Conservation (phyloP, 805 yeast genomes). For the Priceomyces melissophilus region DNA sequence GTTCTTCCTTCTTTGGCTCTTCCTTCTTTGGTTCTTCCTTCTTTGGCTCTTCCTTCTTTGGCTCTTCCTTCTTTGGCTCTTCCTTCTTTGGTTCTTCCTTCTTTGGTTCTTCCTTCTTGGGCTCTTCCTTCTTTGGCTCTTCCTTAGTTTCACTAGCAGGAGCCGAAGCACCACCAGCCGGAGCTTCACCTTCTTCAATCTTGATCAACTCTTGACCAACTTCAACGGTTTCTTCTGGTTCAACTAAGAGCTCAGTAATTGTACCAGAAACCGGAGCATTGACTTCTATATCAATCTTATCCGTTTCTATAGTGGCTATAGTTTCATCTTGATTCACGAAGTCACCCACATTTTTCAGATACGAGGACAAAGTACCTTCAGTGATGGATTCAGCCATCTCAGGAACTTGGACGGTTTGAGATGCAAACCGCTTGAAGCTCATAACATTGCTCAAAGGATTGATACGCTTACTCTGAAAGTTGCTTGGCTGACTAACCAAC, state of each 20-base stretch:
- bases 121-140: constrained; percentile 19
- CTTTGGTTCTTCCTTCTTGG: constrained; percentile 18
- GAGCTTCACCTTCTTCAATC: constrained; percentile 77
- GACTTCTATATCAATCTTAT: constrained; percentile 95
- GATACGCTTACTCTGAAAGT: constrained; percentile 3
- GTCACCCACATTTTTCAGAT: constrained; percentile 78
- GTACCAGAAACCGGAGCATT: constrained; percentile 93
- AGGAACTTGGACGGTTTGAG: constrained; percentile 77
- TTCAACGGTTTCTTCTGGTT: constrained; percentile 87
- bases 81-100: constrained; percentile 47
- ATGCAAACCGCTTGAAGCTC: constrained; percentile 35
- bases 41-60: constrained; percentile 31
- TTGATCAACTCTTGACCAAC: constrained; percentile 91
- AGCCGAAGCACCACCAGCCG: constrained; percentile 52
- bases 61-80: constrained; percentile 19
- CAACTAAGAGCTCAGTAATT: constrained; percentile 74
- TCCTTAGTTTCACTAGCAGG: constrained; percentile 13
- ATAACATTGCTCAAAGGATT: constrained; percentile 14
- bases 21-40: constrained; percentile 44
- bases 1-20: constrained; percentile 18
- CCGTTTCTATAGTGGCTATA: constrained; percentile 96
- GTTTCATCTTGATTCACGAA: constrained; percentile 83
- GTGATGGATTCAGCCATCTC: constrained; percentile 98
- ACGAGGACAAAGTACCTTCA: constrained; percentile 83
- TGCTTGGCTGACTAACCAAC: constrained; percentile 4